Evolutionary conservation across 495 filamentous ascomycete genomes (phyloP).

Genomic region (Oidiodendron maius): DNA sequence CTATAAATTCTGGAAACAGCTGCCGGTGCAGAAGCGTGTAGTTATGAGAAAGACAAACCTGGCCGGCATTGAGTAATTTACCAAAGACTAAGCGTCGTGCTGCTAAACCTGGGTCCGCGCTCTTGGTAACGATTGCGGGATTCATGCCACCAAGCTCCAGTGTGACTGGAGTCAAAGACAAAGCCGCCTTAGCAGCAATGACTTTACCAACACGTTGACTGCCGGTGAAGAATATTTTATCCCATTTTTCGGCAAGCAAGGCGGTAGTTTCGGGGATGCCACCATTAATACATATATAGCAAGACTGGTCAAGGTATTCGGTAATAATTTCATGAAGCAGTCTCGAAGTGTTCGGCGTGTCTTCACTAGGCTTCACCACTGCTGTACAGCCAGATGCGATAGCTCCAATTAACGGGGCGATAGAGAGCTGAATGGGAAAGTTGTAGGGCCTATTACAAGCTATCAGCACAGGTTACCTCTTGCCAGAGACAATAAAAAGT

Average conservation of each 20-base stretch:
- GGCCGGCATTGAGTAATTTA: slow-evolving; percentile 78
- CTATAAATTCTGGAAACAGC: slow-evolving; percentile 60
- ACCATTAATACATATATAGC: slow-evolving; percentile 76
- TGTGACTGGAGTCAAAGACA: slow-evolving; percentile 76
- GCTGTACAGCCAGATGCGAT: slow-evolving; percentile 69
- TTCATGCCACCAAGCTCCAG: slow-evolving; percentile 86
- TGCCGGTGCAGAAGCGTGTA: slow-evolving; percentile 73
- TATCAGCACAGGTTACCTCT: no score
- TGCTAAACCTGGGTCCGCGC: slow-evolving; percentile 67
- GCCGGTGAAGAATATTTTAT: slow-evolving; percentile 95
- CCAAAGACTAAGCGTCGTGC: slow-evolving; percentile 78
- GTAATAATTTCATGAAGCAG: slow-evolving; percentile 42
- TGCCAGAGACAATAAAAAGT: no score
- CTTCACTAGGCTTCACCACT: slow-evolving; percentile 60
- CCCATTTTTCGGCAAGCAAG: slow-evolving; percentile 79
- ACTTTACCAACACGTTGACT: slow-evolving; percentile 68
- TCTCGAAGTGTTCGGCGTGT: neutral
- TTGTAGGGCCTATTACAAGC: no score
- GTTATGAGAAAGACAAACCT: slow-evolving; percentile 82
- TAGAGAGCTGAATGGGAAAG: neutral
- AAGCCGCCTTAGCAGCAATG: slow-evolving; percentile 82
- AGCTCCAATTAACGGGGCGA: slow-evolving; percentile 55
- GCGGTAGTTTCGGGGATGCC: slow-evolving; percentile 69
- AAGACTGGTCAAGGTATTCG: slow-evolving; percentile 62
- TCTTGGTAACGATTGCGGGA: slow-evolving; percentile 81